phyloP scores from a whole-genome alignment of 305 asterid species.

The Fraxinus floribunda region DNA sequence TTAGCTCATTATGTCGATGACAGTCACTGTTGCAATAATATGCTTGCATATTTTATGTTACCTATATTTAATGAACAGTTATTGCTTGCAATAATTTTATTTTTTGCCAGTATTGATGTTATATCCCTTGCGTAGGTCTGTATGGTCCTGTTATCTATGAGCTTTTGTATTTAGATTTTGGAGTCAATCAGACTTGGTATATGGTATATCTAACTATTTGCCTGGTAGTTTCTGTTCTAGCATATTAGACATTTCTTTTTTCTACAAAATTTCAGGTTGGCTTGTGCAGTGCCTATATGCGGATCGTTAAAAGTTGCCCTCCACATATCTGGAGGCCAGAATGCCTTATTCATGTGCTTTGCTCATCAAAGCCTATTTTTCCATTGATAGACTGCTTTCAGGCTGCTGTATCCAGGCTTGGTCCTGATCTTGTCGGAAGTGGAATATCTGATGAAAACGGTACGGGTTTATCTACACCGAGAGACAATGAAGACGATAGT shows the following conservation, averaged over 20 bases:
- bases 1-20: constrained; percentile 26
- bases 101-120: not conserved
- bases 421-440: constrained; percentile 52
- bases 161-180: constrained; percentile 10
- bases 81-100: not conserved
- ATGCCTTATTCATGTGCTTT: constrained; percentile 62
- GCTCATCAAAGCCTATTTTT: constrained; percentile 46
- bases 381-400: constrained; percentile 72
- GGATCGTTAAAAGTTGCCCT: constrained; percentile 71
- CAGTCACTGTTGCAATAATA: constrained; percentile 15
- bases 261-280: constrained; percentile 60
- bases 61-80: not conserved
- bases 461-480: constrained; percentile 29
- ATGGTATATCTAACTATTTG: constrained; percentile 7
- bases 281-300: constrained; percentile 70
- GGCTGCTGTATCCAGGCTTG: constrained; percentile 66
- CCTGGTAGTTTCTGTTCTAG: constrained; percentile 20
- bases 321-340: constrained; percentile 86
- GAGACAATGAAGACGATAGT: constrained; percentile 30
- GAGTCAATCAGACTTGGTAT: constrained; percentile 16
- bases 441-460: constrained; percentile 31
- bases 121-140: not conserved
- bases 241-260: not conserved
- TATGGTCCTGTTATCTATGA: not conserved
- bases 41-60: not conserved